Evolutionary conservation across 73 alveolate genomes (phyloP), one percentile per base, ranked within the genome.

Genomic region (Paramecium bursaria): DNA sequence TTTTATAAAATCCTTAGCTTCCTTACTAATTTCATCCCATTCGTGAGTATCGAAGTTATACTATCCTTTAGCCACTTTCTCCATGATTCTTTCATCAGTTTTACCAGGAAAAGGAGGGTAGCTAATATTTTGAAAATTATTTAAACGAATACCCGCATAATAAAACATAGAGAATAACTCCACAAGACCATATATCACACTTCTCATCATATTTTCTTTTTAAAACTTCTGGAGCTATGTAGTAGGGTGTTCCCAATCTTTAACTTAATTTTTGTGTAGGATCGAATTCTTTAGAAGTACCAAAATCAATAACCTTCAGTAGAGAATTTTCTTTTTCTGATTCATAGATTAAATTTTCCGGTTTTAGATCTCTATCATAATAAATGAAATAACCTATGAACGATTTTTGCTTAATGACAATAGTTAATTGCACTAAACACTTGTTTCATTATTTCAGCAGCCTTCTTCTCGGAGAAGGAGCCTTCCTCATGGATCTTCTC

Each of bases 121-220:
- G 89, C 92, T n/a, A n/a, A n/a, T n/a, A n/a, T n/a, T n/a, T n/a
- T n/a, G n/a, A n/a, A n/a, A n/a, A n/a, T n/a, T n/a, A 35, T 48
- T 22, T 3, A n/a, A n/a, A n/a, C n/a, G 99, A 99, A 86, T 90
- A 91, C 10, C 99, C 99, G 29, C 96, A 93, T 55, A 96, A 87
- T 74, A 95, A 77, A 47, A 96, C 91, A 91, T 93, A 96, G 88
- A 90, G 75, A 53, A 96, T 96, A 48, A 96, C 98, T 11, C 99
- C 99, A 76, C 98, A 88, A 19, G 97, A 46, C 97, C 98, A 94
- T 79, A 94, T 86, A 91, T 94, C 98, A 76, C 97, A 92, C 49
- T 93, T 92, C 67, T 90, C 93, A 52, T 93, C 86, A 82, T 92
- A 94, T 23, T 55, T 74, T 50, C 86, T 86, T 22, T 52, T 75